phyloP scores from a whole-genome alignment of 108 stramenopile species.

The Cyclostephanos tholiformis region DNA sequence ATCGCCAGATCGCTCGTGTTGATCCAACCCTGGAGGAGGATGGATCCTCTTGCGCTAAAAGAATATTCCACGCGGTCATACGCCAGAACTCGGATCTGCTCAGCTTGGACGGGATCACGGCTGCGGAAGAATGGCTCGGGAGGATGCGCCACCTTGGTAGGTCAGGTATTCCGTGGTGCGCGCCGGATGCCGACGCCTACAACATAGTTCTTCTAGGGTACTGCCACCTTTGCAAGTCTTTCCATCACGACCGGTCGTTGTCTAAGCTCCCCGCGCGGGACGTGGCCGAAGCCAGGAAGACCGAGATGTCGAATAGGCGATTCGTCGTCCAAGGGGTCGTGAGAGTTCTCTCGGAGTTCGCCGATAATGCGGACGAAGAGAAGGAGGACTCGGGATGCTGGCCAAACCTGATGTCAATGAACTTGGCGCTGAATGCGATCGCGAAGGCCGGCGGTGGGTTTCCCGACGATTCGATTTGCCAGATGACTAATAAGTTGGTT shows the following conservation, averaged over 20 bases:
- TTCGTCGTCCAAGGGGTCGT: conserved; percentile 31
- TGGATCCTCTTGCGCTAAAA: conserved; percentile 16
- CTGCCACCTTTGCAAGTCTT: conserved; percentile 31
- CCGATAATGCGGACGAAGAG: not conserved
- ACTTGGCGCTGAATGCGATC: conserved; percentile 35
- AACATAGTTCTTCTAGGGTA: conserved; percentile 40
- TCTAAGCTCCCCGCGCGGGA: not conserved
- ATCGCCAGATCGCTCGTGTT: not conserved
- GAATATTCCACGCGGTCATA: conserved; percentile 45
- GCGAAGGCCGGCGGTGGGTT: conserved; percentile 30
- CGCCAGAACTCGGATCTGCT: conserved; percentile 35
- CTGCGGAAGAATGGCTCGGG: conserved; percentile 36
- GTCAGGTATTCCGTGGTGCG: conserved; percentile 20
- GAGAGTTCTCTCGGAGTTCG: conserved; percentile 24
- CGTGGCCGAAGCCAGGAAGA: not conserved
- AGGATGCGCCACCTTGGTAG: conserved; percentile 28
- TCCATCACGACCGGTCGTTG: not conserved
- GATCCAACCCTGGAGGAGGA: not conserved
- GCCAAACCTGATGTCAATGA: conserved; percentile 39
- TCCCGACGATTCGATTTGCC: conserved; percentile 11
- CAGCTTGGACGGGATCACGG: conserved; percentile 18
- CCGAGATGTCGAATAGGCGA: conserved; percentile 11
- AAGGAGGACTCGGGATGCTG: not conserved
- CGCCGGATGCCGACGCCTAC: conserved; percentile 36
- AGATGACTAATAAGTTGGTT: conserved; percentile 22